These are phyloP conservation scores for Rhynchosporium secalis DNA, from an alignment of 2,329 filamentous ascomycete genomes.

Conservation along the genomic window DNA sequence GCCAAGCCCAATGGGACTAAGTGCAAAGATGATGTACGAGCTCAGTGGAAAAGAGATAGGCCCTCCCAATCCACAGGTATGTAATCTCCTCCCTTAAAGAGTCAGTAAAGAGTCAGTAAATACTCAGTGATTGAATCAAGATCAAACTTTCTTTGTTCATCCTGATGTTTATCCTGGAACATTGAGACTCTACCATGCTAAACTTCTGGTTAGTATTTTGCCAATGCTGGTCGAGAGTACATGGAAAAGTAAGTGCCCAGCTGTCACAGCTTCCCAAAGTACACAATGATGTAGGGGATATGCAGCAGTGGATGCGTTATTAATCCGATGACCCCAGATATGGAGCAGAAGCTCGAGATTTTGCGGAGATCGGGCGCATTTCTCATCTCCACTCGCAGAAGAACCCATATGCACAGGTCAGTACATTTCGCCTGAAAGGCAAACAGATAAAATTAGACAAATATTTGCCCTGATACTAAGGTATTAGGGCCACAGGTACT, in stretches of 20 bases:
- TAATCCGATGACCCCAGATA: constrained; percentile 52
- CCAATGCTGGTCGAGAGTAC: constrained; percentile 90
- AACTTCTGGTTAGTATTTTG: constrained; percentile 67
- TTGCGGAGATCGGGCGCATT: constrained; percentile 89
- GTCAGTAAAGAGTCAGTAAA: too few relatives aligned
- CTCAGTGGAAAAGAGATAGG: constrained; percentile 80
- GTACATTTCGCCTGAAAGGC: too few relatives aligned
- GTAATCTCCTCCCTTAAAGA: too few relatives aligned
- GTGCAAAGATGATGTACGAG: constrained; percentile 75
- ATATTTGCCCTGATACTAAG: too few relatives aligned
- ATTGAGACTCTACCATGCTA: too few relatives aligned
- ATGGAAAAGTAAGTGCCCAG: constrained; percentile 72
- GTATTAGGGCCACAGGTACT: too few relatives aligned
- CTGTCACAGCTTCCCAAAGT: background rate
- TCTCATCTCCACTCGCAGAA: constrained; percentile 89
- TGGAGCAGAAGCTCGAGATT: constrained; percentile 80
- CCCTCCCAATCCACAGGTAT: constrained; percentile 68
- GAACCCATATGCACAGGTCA: constrained; percentile 87
- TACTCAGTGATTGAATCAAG: too few relatives aligned
- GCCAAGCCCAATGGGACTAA: constrained; percentile 73
- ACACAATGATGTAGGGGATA: background rate
- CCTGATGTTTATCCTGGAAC: too few relatives aligned
- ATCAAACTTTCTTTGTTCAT: too few relatives aligned
- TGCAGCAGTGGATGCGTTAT: background rate
- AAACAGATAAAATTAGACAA: too few relatives aligned